Conservation (phyloP, 345 rosid genomes). For the Fremontodendron californicum region DNA sequence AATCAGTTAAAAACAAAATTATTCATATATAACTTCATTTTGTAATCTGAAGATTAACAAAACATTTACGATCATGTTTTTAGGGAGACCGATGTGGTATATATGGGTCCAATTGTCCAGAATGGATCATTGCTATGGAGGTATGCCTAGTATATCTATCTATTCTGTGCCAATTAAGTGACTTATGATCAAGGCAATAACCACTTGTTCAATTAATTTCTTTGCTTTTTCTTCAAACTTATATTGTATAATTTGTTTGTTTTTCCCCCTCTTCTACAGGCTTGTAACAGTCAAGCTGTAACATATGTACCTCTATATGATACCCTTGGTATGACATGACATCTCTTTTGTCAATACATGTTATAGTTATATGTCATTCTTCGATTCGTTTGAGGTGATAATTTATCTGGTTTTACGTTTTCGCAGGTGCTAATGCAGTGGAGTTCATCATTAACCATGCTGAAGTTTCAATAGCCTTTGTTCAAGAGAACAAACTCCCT, state of each 20-base stretch:
- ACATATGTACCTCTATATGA: constrained; percentile 83
- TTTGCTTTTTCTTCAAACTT: too few relatives aligned
- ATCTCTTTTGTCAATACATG: not conserved
- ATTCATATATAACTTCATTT: not conserved
- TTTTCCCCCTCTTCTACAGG: constrained; percentile 35
- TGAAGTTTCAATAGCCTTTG: constrained; percentile 72
- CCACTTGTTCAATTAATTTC: too few relatives aligned
- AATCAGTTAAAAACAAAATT: not conserved
- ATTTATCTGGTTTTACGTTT: not conserved
- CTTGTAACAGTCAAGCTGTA: constrained; percentile 73
- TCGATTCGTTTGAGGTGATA: not conserved
- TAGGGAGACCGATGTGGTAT: constrained; percentile 93
- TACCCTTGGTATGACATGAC: constrained; percentile 54
- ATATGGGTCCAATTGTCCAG: constrained; percentile 80
- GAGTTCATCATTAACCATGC: constrained; percentile 94
- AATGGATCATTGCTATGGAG: constrained; percentile 92
- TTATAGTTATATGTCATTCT: not conserved
- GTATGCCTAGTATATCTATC: constrained; percentile 34
- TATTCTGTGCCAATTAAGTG: not conserved
- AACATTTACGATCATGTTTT: not conserved
- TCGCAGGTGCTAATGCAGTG: constrained; percentile 79
- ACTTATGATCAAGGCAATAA: not conserved
- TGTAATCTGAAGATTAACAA: not conserved
- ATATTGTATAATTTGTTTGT: not conserved
- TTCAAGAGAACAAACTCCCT: constrained; percentile 74